Conservation (phyloP, 768 basidiomycete genomes). For the Mycena filopes region DNA sequence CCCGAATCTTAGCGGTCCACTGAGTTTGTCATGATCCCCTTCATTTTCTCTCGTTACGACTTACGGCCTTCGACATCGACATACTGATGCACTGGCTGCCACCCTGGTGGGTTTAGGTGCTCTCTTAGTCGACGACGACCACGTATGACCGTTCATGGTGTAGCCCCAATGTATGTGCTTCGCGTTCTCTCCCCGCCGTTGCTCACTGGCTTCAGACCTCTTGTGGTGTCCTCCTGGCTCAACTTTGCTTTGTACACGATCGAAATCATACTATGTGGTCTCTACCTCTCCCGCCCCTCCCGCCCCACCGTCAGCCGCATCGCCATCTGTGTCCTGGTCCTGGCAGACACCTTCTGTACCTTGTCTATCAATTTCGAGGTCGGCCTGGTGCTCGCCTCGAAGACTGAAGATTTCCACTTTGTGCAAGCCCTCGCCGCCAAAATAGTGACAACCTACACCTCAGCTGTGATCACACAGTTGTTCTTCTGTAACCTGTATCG, state of each 20-base stretch:
- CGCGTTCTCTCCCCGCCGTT: too few relatives aligned
- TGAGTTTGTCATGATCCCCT: too few relatives aligned
- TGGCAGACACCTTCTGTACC: conserved; percentile 15
- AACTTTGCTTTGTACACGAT: conserved; percentile 9
- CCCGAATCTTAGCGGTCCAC: too few relatives aligned
- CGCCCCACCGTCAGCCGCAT: conserved; percentile 1
- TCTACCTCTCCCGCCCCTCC: not conserved
- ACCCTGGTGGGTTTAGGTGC: too few relatives aligned
- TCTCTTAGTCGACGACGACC: too few relatives aligned
- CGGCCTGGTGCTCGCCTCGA: not conserved
- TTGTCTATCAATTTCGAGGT: not conserved
- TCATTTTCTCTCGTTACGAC: too few relatives aligned
- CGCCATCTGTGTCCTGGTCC: not conserved
- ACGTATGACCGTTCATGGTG: too few relatives aligned
- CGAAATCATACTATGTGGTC: not conserved
- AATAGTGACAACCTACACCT: conserved; percentile 8
- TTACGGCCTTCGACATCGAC: too few relatives aligned
- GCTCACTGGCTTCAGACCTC: too few relatives aligned
- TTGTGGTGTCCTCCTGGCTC: not conserved
- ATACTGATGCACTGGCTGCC: too few relatives aligned
- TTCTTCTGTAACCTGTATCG: conserved; percentile 15
- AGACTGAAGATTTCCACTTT: not conserved
- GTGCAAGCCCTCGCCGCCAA: not conserved
- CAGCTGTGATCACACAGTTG: not conserved
- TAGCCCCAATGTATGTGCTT: too few relatives aligned